phyloP scores from a whole-genome alignment of 768 basidiomycete species.

The Lenzites betulinus region DNA sequence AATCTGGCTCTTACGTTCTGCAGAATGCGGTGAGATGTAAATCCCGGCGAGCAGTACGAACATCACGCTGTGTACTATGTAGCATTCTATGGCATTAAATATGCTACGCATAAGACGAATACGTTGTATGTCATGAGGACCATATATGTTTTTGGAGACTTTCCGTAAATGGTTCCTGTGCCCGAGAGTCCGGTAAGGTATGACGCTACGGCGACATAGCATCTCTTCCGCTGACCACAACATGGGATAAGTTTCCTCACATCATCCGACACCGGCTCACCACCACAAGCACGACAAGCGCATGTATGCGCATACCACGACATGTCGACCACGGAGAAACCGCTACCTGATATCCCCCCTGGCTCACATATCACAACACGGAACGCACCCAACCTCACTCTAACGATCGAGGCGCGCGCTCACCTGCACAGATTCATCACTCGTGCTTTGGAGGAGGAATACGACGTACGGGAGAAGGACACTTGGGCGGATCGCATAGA shows the following conservation, averaged over 20 bases:
- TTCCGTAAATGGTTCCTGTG: neutral
- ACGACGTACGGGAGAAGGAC: constrained; percentile 28
- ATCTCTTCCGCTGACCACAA: constrained; percentile 3
- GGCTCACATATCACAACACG: neutral
- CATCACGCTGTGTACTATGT: neutral
- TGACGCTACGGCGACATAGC: constrained; percentile 4
- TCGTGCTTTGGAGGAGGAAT: constrained; percentile 28
- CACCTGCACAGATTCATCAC: constrained; percentile 32
- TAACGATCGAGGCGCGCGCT: constrained; percentile 29
- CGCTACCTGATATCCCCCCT: constrained; percentile 27
- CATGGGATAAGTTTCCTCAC: neutral
- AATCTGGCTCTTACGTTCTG: neutral
- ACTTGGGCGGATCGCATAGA: constrained; percentile 50
- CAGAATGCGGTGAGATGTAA: constrained; percentile 44
- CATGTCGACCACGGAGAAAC: constrained; percentile 24
- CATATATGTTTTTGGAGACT: neutral
- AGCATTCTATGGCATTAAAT: neutral
- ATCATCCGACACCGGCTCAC: neutral
- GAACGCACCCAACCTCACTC: constrained; percentile 9
- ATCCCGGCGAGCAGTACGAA: neutral
- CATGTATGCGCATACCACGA: neutral
- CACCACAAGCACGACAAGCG: neutral
- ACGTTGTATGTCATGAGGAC: neutral
- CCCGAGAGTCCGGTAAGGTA: neutral
- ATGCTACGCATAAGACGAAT: neutral